These are phyloP conservation scores for Xerocomellus amylosporus DNA, from an alignment of 768 basidiomycete species.

Conservation along the genomic window DNA sequence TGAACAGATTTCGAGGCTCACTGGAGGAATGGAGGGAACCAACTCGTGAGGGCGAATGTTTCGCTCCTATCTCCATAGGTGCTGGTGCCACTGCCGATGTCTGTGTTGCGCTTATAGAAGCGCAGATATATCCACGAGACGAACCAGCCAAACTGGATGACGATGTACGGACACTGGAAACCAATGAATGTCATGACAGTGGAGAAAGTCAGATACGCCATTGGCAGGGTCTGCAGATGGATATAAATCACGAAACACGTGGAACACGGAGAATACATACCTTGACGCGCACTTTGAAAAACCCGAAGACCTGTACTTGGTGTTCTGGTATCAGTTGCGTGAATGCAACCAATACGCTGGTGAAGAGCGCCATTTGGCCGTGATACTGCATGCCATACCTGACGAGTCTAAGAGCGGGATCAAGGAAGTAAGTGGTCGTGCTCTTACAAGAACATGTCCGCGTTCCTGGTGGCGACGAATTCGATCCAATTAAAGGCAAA, in stretches of 20 bases:
- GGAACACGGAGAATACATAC: constrained; percentile 38
- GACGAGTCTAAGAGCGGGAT: constrained; percentile 13
- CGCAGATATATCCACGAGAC: constrained; percentile 93
- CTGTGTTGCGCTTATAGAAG: constrained; percentile 90
- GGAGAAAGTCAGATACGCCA: constrained; percentile 89
- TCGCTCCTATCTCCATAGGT: constrained; percentile 93
- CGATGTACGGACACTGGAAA: constrained; percentile 84
- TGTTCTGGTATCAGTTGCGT: constrained; percentile 98
- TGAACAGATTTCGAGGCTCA: constrained; percentile 41
- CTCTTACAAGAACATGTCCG: constrained; percentile 78
- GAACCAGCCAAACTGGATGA: constrained; percentile 99
- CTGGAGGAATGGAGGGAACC: constrained; percentile 98
- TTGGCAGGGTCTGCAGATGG: constrained; percentile 74
- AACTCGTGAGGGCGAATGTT: constrained; percentile 90
- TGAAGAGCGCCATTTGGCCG: constrained; percentile 90
- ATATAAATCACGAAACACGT: neutral
- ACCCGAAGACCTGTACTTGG: constrained; percentile 88
- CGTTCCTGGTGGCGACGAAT: constrained; percentile 62
- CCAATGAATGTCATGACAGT: constrained; percentile 81
- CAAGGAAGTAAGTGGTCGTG: neutral
- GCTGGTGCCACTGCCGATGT: constrained; percentile 57
- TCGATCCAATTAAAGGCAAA: constrained; percentile 89
- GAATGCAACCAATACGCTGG: constrained; percentile 89
- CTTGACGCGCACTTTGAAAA: constrained; percentile 87
- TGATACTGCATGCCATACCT: constrained; percentile 90